Conservation (phyloP, 495 filamentous ascomycete species). For the Penicillium taxi region DNA sequence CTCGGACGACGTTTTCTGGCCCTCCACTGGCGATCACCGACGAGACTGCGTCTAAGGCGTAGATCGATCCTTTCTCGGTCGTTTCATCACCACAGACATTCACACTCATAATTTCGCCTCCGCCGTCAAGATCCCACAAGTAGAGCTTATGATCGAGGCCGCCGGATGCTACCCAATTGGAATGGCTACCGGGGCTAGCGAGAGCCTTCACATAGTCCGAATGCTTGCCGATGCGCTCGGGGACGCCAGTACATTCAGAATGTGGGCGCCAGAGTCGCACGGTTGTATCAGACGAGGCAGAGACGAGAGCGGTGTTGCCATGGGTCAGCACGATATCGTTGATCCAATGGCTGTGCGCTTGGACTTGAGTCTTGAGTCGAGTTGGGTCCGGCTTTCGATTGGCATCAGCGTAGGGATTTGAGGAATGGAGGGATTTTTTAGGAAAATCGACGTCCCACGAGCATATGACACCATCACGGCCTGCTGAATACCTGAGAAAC, state of each 20-base stretch:
- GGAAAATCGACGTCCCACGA: constrained; percentile 78
- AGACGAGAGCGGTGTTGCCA: constrained; percentile 76
- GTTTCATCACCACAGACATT: constrained; percentile 70
- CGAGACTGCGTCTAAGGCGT: constrained; percentile 70
- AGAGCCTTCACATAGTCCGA: constrained; percentile 94
- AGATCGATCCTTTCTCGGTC: constrained; percentile 87
- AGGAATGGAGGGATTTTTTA: constrained; percentile 26
- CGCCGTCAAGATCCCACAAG: constrained; percentile 87
- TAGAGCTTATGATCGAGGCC: constrained; percentile 87
- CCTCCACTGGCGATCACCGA: constrained; percentile 85
- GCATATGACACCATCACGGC: constrained; percentile 91
- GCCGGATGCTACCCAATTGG: constrained; percentile 92
- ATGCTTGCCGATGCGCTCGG: constrained; percentile 83
- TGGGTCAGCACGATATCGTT: constrained; percentile 89
- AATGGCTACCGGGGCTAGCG: constrained; percentile 61
- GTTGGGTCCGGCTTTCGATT: constrained; percentile 37
- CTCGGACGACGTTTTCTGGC: constrained; percentile 82
- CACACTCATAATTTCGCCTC: constrained; percentile 76
- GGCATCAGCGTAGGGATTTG: constrained; percentile 26
- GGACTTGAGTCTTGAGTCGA: constrained; percentile 80
- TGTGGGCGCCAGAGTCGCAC: constrained; percentile 94
- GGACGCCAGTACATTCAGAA: constrained; percentile 54
- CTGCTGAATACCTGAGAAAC: constrained; percentile 75
- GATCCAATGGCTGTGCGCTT: constrained; percentile 98
- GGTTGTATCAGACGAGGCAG: constrained; percentile 89